phyloP scores from a whole-genome alignment of 1,284 basidiomycete species.

The Rhodotorula sp. region DNA sequence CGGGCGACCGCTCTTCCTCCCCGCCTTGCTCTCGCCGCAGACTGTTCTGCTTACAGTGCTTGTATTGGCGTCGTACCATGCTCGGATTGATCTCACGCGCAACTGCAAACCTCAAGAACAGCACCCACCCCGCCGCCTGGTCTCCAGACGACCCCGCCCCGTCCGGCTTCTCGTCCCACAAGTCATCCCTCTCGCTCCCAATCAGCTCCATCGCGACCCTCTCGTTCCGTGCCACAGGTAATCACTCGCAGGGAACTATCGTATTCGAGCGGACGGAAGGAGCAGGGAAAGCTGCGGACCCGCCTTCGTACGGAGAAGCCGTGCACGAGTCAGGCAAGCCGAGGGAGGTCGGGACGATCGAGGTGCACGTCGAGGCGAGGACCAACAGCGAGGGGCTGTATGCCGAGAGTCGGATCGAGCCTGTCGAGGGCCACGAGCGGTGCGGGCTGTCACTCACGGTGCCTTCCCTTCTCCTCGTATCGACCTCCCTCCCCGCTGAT shows the following conservation, averaged over 20 bases:
- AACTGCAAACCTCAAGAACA: slow-evolving; percentile 4
- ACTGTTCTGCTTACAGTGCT: too few relatives aligned
- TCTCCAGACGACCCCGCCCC: neutral
- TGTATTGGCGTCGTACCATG: neutral
- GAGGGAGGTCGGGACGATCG: neutral
- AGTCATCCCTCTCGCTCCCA: neutral
- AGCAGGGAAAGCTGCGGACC: neutral
- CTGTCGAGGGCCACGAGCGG: slow-evolving; percentile 13
- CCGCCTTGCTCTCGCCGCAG: too few relatives aligned
- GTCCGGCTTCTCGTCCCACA: neutral
- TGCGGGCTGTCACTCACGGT: slow-evolving; percentile 11
- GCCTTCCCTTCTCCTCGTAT: neutral
- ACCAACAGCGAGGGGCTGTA: slow-evolving; percentile 16
- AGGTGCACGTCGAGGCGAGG: slow-evolving; percentile 10
- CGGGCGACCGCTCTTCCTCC: too few relatives aligned
- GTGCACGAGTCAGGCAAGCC: neutral
- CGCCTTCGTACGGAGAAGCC: neutral
- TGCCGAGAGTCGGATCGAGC: neutral
- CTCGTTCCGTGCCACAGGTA: neutral
- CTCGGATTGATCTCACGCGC: slow-evolving; percentile 1
- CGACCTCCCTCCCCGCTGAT: neutral
- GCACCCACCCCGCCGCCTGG: neutral
- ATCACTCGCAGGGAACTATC: neutral
- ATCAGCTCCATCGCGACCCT: slow-evolving; percentile 8
- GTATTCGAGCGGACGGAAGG: neutral